A percentile compares a stretch with the other conserved stretches of the same genome.
Evolutionary conservation across 768 basidiomycete species (phyloP).

Genomic region (Lyophyllum semitale): DNA sequence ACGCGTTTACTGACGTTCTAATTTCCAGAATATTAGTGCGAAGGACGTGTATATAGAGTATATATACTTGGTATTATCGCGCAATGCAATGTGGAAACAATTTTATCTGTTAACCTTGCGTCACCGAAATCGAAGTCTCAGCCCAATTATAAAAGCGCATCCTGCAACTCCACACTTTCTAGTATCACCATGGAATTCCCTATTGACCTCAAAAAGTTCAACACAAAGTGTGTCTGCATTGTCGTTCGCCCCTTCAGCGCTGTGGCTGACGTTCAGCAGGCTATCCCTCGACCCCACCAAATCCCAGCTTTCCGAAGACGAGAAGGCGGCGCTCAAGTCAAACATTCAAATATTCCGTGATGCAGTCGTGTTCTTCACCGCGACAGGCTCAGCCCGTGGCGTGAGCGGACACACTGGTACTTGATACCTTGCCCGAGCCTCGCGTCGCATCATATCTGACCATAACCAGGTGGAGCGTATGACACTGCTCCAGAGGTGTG

Average conservation of each 20-base stretch:
- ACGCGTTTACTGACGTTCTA: neutral
- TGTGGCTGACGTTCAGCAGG: constrained; percentile 34
- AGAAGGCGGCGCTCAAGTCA: constrained; percentile 55
- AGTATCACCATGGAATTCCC: constrained; percentile 52
- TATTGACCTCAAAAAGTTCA: constrained; percentile 76
- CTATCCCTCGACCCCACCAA: constrained; percentile 73
- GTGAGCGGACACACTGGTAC: constrained; percentile 84
- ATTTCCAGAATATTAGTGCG: neutral
- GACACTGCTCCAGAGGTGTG: constrained; percentile 86
- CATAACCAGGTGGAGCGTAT: constrained; percentile 54
- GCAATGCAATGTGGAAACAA: neutral
- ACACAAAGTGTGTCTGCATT: constrained; percentile 50
- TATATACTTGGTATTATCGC: neutral
- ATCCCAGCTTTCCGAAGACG: constrained; percentile 59
- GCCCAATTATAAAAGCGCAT: neutral
- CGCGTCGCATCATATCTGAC: neutral
- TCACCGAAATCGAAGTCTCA: neutral
- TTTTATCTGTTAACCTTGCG: neutral
- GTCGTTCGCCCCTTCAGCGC: neutral
- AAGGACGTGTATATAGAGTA: neutral
- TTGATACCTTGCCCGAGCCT: neutral
- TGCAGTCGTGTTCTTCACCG: constrained; percentile 84
- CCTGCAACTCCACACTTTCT: neutral
- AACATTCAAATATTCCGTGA: constrained; percentile 86
- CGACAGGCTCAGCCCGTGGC: constrained; percentile 82